Evolutionary conservation across 306 rosid genomes (phyloP), one percentile per base, ranked within the genome.

Genomic region (Quercus alba): DNA sequence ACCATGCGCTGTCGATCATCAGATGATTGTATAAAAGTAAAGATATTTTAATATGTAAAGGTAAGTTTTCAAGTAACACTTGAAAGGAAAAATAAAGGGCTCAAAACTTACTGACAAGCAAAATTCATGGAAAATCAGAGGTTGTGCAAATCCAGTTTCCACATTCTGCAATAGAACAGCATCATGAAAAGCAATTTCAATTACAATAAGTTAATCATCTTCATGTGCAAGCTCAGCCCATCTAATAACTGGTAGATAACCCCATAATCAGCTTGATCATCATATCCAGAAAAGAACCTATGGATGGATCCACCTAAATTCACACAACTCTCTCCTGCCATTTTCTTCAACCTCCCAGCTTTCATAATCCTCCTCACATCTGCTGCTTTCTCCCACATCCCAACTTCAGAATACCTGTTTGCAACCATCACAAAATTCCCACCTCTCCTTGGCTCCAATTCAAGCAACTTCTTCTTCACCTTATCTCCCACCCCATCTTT

Each of bases 351-450:
- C 28, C 96, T 80, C 75, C 87, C 84, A 52, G 87, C 90, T 85
- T 85, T 85, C 94, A 93, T 93, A 46, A 77, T 78, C 84, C 81
- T 90, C 78, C 99, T 88, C 71, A 87, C 84, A 51, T 83, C 87
- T 8, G 88, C 96, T 1, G 93, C 99, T 55, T 89, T 80, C 35
- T 95, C 93, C 99, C 99, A 95, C 97, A 84, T 87, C 70, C 99
- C 98, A 41, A 59, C 82, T 82, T 91, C 98, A 19, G 97, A 90
- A 75, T 86, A 95, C 91, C 85, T 82, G 83, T 95, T 95, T 30
- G 99, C 96, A 52, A 87, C 91, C 84, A 95, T 90, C 82, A 91
- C 89, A 3, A 90, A 84, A 80, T 95, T 95, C 67, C 91, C 94
- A 57, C 94, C 86, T 77, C 98, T 89, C 80, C 83, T 89, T 8